Percentiles rank a stretch among this genome's conserved stretches.
Conservation (phyloP, 176 grass and related monocot genomes). For the Calamus simplicifolius region DNA sequence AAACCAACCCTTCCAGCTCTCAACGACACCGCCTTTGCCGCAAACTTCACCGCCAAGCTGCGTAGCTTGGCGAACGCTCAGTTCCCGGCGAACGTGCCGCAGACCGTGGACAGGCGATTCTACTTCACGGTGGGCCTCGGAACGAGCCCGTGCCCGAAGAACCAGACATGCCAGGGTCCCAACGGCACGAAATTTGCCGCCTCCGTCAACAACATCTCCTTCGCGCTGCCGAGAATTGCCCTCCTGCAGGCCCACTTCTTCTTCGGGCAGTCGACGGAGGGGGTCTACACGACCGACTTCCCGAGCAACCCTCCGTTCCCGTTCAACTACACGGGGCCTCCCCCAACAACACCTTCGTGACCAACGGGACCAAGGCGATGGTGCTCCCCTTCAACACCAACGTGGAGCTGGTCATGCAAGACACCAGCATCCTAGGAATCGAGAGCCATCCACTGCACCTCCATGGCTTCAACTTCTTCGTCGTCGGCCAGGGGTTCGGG, state of each 20-base stretch:
- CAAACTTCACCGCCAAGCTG: conserved; percentile 3
- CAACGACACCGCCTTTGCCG: not conserved
- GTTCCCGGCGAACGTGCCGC: not conserved
- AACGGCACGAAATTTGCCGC: conserved; percentile 5
- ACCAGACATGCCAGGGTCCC: conserved; percentile 4
- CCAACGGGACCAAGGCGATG: not conserved
- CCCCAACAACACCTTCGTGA: not conserved
- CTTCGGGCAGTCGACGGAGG: not conserved
- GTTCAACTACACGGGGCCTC: conserved; percentile 6
- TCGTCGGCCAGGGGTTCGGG: not conserved
- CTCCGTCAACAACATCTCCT: not conserved
- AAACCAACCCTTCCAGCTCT: conserved; percentile 6
- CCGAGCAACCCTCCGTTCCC: not conserved
- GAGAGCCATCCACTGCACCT: conserved; percentile 7
- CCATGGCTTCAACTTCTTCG: conserved; percentile 7
- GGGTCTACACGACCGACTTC: conserved; percentile 1
- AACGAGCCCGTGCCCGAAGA: not conserved
- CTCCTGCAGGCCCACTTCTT: conserved; percentile 1
- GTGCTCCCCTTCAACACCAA: conserved; percentile 1
- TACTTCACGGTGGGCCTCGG: conserved; percentile 5
- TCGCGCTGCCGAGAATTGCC: not conserved
- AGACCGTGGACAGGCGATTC: not conserved
- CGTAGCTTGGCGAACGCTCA: not conserved
- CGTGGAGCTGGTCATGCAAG: conserved; percentile 9
- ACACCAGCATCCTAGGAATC: not conserved